Conservation (phyloP, 352 stramenopile species). For the Plasmopara viticola region DNA sequence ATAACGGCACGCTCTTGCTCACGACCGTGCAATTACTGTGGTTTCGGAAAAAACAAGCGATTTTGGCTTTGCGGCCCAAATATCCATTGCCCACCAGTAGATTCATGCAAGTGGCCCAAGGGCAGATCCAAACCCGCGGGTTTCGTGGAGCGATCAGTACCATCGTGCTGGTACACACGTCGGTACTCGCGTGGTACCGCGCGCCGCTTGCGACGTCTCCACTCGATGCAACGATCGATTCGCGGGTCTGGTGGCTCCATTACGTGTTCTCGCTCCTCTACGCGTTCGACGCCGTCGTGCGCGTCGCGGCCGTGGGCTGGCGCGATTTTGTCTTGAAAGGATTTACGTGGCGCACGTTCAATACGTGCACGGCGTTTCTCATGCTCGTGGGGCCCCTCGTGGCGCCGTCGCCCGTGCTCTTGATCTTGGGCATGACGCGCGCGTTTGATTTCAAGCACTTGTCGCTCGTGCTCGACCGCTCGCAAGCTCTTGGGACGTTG, state of each 20-base stretch:
- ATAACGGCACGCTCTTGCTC: slow-evolving; percentile 74
- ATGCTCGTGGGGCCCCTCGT: slow-evolving; percentile 68
- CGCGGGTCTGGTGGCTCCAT: slow-evolving; percentile 64
- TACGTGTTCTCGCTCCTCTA: slow-evolving; percentile 80
- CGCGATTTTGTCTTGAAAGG: slow-evolving; percentile 80
- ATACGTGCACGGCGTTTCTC: slow-evolving; percentile 65
- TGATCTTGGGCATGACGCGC: slow-evolving; percentile 71
- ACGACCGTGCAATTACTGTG: slow-evolving; percentile 77
- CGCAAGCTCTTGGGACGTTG: slow-evolving; percentile 57
- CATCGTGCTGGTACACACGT: slow-evolving; percentile 62
- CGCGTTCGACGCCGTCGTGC: slow-evolving; percentile 58
- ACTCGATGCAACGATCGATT: slow-evolving; percentile 23
- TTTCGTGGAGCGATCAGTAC: slow-evolving; percentile 61
- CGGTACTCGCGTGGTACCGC: slow-evolving; percentile 65
- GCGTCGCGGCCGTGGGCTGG: slow-evolving; percentile 67
- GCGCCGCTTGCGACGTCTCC: slow-evolving; percentile 39
- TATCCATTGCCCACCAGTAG: slow-evolving; percentile 63
- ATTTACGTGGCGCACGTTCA: slow-evolving; percentile 73
- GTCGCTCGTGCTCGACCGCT: slow-evolving; percentile 65
- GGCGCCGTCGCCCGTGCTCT: slow-evolving; percentile 48
- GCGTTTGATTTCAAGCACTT: slow-evolving; percentile 84
- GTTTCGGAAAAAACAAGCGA: slow-evolving; percentile 57
- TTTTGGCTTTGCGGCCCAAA: slow-evolving; percentile 63
- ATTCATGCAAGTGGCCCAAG: slow-evolving; percentile 48
- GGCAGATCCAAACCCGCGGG: slow-evolving; percentile 55